These are phyloP conservation scores for Euphorbia celastroides DNA, from an alignment of 441 rosid genomes.

Conservation along the genomic window DNA sequence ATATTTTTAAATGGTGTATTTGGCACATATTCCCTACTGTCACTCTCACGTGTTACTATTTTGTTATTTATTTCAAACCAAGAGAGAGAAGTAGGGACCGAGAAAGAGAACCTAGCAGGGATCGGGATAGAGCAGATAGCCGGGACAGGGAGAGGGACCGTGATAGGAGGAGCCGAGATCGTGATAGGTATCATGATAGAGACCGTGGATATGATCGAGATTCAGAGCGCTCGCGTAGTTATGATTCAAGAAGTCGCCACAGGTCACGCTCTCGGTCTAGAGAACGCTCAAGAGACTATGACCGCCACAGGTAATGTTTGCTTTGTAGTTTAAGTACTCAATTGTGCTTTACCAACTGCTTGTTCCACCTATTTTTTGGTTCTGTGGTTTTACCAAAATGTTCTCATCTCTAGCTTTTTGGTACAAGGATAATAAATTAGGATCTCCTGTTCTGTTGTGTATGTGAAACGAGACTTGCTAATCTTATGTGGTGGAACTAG, in stretches of 20 bases:
- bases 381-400: neutral
- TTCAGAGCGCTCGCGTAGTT: conserved; percentile 57
- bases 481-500: neutral
- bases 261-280: conserved; percentile 83
- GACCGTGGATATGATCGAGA: conserved; percentile 59
- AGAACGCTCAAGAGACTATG: conserved; percentile 79
- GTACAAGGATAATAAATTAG: neutral
- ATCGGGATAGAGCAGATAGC: conserved; percentile 57
- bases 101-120: conserved; percentile 65
- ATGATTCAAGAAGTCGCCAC: conserved; percentile 76
- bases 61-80: conserved; percentile 38
- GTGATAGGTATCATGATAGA: conserved; percentile 72
- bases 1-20: neutral
- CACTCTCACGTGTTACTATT: neutral
- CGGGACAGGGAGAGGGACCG: conserved; percentile 72
- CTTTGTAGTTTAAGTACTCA: neutral
- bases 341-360: neutral
- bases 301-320: conserved; percentile 67
- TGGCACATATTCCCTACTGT: neutral
- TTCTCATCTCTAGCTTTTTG: too few species aligned
- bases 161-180: conserved; percentile 81
- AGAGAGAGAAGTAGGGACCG: conserved; percentile 64
- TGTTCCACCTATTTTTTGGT: neutral
- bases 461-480: too few species aligned
- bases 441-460: neutral